Evolutionary conservation across 2,329 filamentous ascomycete species (phyloP), one percentile per base, ranked within the genome.

Genomic region (Pseudogymnoascus sp.): DNA sequence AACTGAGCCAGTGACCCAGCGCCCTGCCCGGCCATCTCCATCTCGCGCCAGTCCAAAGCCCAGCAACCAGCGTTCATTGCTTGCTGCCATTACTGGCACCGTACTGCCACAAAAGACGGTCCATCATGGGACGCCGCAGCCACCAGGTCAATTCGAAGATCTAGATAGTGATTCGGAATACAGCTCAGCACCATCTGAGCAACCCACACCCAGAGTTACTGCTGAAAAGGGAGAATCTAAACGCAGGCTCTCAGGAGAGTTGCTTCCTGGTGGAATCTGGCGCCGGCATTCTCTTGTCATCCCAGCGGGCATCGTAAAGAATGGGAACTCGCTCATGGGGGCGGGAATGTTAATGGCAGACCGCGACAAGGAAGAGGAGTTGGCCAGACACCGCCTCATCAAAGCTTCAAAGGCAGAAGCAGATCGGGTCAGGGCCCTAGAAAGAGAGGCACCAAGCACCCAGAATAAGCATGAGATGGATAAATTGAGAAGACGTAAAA

Each of bases 201-300:
- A 39, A 38, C 57, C 57, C 18, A 39, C 57, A 1, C 33, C 33
- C 2, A 16, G 14, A 20, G 18, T 14, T 11, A 20, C 8, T n/a
- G 4, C 37, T 25, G 14, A 30, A 58, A 39, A 38, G 25, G n/a
- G 16, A 11, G 25, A 7, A 5, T 25, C 39, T 8, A 54, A 54
- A 33, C 47, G 47, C 28, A 54, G 47, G 6, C 47, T 8, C 5
- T 54, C 47, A 7, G 47, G 47, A 12, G 47, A 54, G 16, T 18
- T 54, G 33, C 47, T 54, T n/a, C 47, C 47, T 54, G 47, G 47
- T 54, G 47, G 47, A 54, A 54, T 54, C n/a, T 54, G 47, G 47
- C 47, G 28, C 8, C 47, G 47, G 1, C 47, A 54, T 33, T 54
- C 47, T 18, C 28, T 54, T 54, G 57, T 58, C 14, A 39, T 58